phyloP scores from a whole-genome alignment of 768 basidiomycete species.

The Lactarius vividus region DNA sequence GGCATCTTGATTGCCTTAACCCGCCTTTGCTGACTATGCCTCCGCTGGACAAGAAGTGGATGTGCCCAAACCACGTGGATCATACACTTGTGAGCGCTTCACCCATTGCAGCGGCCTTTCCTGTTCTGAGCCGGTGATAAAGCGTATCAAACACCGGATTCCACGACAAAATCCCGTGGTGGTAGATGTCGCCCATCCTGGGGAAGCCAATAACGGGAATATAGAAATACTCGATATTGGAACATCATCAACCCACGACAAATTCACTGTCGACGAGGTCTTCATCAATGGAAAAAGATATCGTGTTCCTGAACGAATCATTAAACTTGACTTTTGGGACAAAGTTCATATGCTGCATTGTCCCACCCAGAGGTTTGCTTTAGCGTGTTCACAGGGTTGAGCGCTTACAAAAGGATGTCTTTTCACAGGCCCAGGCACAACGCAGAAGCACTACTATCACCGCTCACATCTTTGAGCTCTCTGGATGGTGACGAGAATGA shows the following conservation, averaged over 20 bases:
- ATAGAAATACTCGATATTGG: slow-evolving; percentile 81
- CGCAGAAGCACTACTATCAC: slow-evolving; percentile 31
- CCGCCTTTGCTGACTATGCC: slow-evolving; percentile 89
- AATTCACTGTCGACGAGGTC: slow-evolving; percentile 73
- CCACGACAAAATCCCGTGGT: slow-evolving; percentile 65
- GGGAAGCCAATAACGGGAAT: slow-evolving; percentile 86
- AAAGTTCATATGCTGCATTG: slow-evolving; percentile 44
- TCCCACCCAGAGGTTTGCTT: slow-evolving; percentile 21
- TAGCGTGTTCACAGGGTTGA: background rate
- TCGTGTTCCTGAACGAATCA: slow-evolving; percentile 87
- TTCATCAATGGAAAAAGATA: slow-evolving; percentile 87
- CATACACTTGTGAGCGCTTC: slow-evolving; percentile 63
- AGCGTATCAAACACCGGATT: slow-evolving; percentile 80
- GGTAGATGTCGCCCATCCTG: slow-evolving; percentile 72
- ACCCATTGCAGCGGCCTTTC: slow-evolving; percentile 14
- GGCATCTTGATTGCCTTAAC: slow-evolving; percentile 95
- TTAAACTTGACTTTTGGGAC: slow-evolving; percentile 95
- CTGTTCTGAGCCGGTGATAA: slow-evolving; percentile 23
- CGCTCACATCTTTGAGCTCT: slow-evolving; percentile 31
- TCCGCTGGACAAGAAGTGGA: slow-evolving; percentile 89
- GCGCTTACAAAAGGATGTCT: background rate
- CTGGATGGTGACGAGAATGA: slow-evolving; percentile 26
- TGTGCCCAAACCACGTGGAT: slow-evolving; percentile 98
- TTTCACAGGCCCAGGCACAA: slow-evolving; percentile 17
- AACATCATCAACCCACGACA: slow-evolving; percentile 43